Percentiles rank a stretch among this genome's conserved stretches.
These are phyloP conservation scores for Austroboletus niveus DNA, from an alignment of 1,284 basidiomycete genomes.

Conservation along the genomic window DNA sequence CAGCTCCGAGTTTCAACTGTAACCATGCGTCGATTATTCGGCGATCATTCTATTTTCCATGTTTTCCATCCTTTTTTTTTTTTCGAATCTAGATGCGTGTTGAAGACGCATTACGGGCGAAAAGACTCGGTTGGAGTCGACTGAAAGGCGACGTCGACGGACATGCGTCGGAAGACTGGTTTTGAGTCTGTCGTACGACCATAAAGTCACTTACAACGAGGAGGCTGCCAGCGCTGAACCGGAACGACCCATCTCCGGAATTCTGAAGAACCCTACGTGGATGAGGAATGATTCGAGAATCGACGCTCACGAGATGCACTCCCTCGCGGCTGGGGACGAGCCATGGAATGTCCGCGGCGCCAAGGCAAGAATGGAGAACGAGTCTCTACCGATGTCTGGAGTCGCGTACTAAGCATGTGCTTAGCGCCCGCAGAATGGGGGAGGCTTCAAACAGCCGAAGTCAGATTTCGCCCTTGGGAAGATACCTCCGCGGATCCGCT, in stretches of 20 bases:
- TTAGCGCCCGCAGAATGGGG: too few species aligned
- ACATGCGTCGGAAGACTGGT: background rate
- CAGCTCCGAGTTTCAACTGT: conserved; percentile 5
- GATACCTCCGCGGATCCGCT: background rate
- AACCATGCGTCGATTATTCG: conserved; percentile 10
- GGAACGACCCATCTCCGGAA: background rate
- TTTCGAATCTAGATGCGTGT: background rate
- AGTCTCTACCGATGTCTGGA: background rate
- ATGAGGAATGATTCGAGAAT: too few species aligned
- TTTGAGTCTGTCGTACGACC: conserved; percentile 4
- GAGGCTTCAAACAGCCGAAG: conserved; percentile 8
- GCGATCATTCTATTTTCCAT: conserved; percentile 1
- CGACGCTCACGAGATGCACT: too few species aligned
- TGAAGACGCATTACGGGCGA: background rate
- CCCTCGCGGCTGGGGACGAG: too few species aligned
- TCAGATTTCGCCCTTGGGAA: background rate
- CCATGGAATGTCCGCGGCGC: background rate
- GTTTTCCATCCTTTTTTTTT: background rate
- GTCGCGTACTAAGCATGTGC: too few species aligned
- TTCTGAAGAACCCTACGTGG: background rate
- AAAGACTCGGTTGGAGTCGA: background rate
- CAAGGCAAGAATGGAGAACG: background rate
- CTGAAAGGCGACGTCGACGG: background rate
- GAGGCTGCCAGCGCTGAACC: background rate
- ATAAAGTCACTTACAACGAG: background rate